phyloP scores from a whole-genome alignment of 1,284 basidiomycete species.

The Moesziomyces aphidis region DNA sequence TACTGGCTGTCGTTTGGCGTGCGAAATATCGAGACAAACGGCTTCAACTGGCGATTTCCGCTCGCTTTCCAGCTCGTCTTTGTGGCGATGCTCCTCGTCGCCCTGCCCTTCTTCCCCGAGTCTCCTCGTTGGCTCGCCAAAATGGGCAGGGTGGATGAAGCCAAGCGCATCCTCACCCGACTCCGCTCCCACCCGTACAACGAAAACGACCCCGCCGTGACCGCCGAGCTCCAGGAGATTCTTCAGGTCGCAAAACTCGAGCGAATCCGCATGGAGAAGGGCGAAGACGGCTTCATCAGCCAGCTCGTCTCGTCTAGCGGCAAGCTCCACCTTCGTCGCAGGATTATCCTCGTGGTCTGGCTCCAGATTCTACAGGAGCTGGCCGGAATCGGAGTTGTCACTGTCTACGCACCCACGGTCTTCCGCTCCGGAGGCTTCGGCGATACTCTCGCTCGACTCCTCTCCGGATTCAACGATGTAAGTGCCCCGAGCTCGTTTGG shows the following conservation, averaged over 20 bases:
- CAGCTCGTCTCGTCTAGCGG: conserved; percentile 20
- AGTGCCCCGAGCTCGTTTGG: neutral
- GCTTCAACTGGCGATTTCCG: conserved; percentile 34
- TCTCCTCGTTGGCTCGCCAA: conserved; percentile 32
- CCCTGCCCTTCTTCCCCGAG: conserved; percentile 33
- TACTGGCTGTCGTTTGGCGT: conserved; percentile 33
- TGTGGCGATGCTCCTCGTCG: conserved; percentile 15
- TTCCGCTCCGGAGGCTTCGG: conserved; percentile 33
- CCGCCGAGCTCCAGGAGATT: conserved; percentile 21
- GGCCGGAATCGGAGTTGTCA: conserved; percentile 30
- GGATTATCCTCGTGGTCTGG: conserved; percentile 27
- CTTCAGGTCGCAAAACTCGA: conserved; percentile 22
- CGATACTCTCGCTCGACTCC: conserved; percentile 20
- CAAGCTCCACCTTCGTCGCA: conserved; percentile 23
- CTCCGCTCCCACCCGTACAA: conserved; percentile 20
- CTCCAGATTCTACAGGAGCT: conserved; percentile 32
- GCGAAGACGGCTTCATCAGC: conserved; percentile 18
- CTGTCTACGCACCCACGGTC: conserved; percentile 31
- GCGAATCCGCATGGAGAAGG: conserved; percentile 19
- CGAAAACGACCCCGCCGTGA: conserved; percentile 22
- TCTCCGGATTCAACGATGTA: conserved; percentile 35
- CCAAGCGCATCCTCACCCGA: conserved; percentile 21
- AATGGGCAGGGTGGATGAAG: conserved; percentile 37
- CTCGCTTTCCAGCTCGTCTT: conserved; percentile 33
- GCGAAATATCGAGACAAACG: conserved; percentile 12